Conservation (phyloP, 345 rosid species). For the Citrus mangshanensis region DNA sequence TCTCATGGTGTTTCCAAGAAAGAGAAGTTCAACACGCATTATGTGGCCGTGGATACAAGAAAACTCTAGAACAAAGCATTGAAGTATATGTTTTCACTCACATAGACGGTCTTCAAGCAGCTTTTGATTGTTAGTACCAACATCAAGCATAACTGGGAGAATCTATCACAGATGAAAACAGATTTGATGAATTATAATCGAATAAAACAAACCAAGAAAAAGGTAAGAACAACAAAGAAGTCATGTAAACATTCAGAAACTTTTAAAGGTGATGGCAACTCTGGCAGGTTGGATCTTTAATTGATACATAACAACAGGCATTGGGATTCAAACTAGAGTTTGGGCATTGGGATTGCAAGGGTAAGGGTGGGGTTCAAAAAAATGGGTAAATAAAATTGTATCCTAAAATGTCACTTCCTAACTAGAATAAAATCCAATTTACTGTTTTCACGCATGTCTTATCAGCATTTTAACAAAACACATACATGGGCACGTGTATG, state of each 20-base stretch:
- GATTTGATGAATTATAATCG: conserved; percentile 14
- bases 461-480: background rate
- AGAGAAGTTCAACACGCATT: conserved; percentile 9
- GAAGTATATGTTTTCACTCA: conserved; percentile 37
- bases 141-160: conserved; percentile 93
- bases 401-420: background rate
- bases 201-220: background rate
- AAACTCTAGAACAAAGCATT: background rate
- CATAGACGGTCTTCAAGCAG: conserved; percentile 85
- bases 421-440: background rate
- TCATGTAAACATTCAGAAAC: background rate
- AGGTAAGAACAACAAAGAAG: background rate
- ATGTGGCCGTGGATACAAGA: conserved; percentile 1
- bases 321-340: background rate
- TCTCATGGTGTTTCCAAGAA: conserved; percentile 5
- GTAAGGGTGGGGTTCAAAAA: background rate
- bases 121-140: conserved; percentile 90
- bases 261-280: background rate
- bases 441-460: background rate
- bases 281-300: background rate
- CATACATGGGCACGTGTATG: background rate
- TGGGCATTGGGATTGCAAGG: background rate
- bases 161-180: conserved; percentile 41
- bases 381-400: background rate
- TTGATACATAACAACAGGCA: background rate